These are phyloP conservation scores for Aspergillus sp. DNA, from an alignment of 2,329 filamentous ascomycete species.

Conservation along the genomic window DNA sequence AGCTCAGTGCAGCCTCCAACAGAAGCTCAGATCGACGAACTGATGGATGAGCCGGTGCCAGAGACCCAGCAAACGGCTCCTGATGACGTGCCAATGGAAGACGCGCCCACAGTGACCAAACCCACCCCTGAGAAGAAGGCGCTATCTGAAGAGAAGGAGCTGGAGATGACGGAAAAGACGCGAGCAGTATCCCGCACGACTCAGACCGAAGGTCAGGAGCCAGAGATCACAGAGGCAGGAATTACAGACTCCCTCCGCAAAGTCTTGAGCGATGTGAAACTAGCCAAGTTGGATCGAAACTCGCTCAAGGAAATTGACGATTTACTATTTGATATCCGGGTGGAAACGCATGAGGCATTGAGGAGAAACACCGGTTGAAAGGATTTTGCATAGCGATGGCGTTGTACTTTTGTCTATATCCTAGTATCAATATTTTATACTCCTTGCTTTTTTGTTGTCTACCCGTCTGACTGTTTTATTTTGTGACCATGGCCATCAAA, in stretches of 20 bases:
- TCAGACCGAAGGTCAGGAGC: slow-evolving; percentile 6
- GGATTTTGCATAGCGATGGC: slow-evolving; percentile 40
- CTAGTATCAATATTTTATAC: not conserved
- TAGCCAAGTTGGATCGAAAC: slow-evolving; percentile 61
- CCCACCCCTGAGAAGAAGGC: not conserved
- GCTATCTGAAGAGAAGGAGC: not conserved
- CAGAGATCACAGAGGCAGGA: slow-evolving; percentile 3
- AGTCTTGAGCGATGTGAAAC: slow-evolving; percentile 62
- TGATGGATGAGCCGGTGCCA: not conserved
- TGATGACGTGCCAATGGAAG: slow-evolving; percentile 21
- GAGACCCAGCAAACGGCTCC: not conserved
- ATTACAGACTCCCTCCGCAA: slow-evolving; percentile 59
- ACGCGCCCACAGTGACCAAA: slow-evolving; percentile 5
- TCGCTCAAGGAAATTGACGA: slow-evolving; percentile 75
- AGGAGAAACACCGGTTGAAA: slow-evolving; percentile 45
- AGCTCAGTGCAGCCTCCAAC: not conserved
- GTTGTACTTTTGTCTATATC: slow-evolving; percentile 22
- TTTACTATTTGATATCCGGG: slow-evolving; percentile 75
- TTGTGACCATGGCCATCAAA: not conserved
- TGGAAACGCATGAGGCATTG: slow-evolving; percentile 71
- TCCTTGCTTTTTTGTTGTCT: not conserved
- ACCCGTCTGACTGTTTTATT: not conserved
- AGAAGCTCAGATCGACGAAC: not conserved
- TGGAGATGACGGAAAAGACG: slow-evolving; percentile 6
- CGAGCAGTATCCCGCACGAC: not conserved